Percentiles rank a stretch among this genome's conserved stretches.
Conservation (phyloP, 257 asterid genomes). For the Plantago major region DNA sequence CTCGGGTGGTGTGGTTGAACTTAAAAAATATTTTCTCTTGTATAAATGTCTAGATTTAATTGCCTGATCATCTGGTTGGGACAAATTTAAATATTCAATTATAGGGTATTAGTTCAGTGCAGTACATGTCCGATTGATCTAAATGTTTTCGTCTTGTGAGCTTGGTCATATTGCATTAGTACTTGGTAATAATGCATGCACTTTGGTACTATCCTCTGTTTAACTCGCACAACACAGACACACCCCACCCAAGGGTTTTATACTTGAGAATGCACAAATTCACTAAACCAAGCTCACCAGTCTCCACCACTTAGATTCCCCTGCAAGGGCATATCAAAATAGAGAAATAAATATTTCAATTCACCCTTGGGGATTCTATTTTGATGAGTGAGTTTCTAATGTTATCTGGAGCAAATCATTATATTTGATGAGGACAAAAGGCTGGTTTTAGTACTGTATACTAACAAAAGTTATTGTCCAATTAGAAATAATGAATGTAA, state of each 20-base stretch:
- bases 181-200: background rate
- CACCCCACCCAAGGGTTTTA: no score
- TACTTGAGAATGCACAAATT: no score
- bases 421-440: background rate
- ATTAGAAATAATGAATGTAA: conserved; percentile 5
- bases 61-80: background rate
- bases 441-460: background rate
- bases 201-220: background rate
- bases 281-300: no score
- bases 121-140: no score
- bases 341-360: conserved; percentile 6
- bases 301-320: no score
- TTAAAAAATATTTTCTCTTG: no score
- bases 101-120: no score
- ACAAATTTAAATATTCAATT: no score
- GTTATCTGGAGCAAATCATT: background rate
- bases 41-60: background rate
- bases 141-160: no score
- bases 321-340: background rate
- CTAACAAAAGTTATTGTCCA: background rate
- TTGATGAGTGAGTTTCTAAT: background rate
- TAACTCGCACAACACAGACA: no score
- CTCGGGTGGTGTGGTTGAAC: no score
- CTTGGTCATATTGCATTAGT: background rate
- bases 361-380: background rate